Percentiles rank a stretch among this genome's conserved stretches.
Conservation (phyloP, 306 rosid species). For the Dryas drummondii region DNA sequence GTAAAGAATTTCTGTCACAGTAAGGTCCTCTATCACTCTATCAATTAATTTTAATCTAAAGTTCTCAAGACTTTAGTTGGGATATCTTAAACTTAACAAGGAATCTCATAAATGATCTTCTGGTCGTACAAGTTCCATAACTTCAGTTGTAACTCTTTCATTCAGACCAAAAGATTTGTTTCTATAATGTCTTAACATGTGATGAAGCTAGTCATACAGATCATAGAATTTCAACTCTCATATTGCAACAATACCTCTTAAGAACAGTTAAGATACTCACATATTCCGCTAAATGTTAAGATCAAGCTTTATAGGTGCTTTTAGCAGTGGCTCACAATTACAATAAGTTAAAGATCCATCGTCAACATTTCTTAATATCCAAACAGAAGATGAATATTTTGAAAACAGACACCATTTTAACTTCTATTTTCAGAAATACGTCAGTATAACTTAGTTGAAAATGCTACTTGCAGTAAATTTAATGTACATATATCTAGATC, state of each 20-base stretch:
- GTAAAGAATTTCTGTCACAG: background rate
- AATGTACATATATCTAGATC: background rate
- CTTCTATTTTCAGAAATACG: background rate
- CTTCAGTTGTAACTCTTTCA: background rate
- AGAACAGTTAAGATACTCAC: background rate
- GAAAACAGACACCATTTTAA: background rate
- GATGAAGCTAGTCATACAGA: background rate
- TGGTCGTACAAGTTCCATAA: background rate
- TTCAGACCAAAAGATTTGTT: background rate
- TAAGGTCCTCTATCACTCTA: background rate
- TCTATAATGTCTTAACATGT: background rate
- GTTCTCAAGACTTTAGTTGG: background rate
- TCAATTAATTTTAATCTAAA: background rate
- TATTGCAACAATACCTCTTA: background rate
- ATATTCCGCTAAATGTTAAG: background rate
- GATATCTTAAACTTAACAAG: background rate
- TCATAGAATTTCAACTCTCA: background rate
- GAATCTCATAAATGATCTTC: background rate
- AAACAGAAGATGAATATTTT: background rate
- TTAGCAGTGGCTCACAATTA: background rate
- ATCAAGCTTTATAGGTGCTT: conserved; percentile 1
- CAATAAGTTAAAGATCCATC: background rate
- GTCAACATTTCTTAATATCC: background rate
- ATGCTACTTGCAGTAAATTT: background rate
- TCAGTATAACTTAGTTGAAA: background rate